phyloP scores from a whole-genome alignment of 2,329 filamentous ascomycete genomes.

The Endoconidiophora polonica region DNA sequence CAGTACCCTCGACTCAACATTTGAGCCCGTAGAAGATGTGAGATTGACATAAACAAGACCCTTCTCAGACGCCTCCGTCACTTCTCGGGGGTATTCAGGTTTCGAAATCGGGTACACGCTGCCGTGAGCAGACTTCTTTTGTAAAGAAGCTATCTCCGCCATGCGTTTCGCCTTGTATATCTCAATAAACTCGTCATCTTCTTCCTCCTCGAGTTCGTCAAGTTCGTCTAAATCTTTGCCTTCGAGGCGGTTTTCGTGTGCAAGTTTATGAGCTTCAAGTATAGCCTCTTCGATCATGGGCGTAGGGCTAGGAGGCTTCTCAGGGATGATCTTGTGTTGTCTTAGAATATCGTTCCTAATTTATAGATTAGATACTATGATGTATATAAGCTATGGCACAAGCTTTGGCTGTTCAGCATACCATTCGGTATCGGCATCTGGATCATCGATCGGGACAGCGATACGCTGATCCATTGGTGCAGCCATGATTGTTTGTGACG shows the following conservation, averaged over 20 bases:
- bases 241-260: conserved; percentile 83
- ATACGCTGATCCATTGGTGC: conserved; percentile 47
- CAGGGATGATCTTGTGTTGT: conserved; percentile 92
- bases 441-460: conserved; percentile 77
- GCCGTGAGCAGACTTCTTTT: conserved; percentile 66
- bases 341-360: conserved; percentile 92
- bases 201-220: conserved; percentile 82
- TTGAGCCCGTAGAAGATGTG: conserved; percentile 59
- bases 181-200: conserved; percentile 84
- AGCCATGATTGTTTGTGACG: conserved; percentile 30
- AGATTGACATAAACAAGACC: conserved; percentile 61
- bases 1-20: conserved; percentile 70
- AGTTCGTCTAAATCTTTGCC: conserved; percentile 91
- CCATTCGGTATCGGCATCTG: conserved; percentile 98
- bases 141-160: conserved; percentile 59
- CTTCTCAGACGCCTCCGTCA: conserved; percentile 74
- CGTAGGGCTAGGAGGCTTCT: conserved; percentile 89
- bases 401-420: conserved; percentile 22
- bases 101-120: conserved; percentile 89
- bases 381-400: background rate
- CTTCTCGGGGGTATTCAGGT: conserved; percentile 77
- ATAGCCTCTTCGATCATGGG: conserved; percentile 93
- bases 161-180: conserved; percentile 77
- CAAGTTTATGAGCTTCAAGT: conserved; percentile 61
- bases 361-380: background rate